Conservation (phyloP, 192 early-diverging fungal species). For the Backusella tarrabulga region DNA sequence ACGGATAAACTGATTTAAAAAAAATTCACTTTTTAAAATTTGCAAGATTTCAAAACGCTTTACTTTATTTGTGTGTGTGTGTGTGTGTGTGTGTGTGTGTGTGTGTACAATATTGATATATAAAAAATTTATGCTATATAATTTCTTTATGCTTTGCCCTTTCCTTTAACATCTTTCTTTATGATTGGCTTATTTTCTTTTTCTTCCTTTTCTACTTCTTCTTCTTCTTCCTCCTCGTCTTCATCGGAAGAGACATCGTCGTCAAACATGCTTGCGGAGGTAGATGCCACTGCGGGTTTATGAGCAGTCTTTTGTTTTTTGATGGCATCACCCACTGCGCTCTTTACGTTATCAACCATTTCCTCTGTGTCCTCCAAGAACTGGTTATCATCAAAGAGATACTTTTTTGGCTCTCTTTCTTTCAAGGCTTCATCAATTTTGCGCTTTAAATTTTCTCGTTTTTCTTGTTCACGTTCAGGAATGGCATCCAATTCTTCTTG, state of each 20-base stretch:
- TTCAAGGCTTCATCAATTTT: conserved; percentile 82
- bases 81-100: background rate
- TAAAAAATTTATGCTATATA: background rate
- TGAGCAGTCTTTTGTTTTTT: conserved; percentile 19
- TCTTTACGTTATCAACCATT: conserved; percentile 60
- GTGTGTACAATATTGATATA: background rate
- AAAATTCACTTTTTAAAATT: background rate
- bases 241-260: conserved; percentile 17
- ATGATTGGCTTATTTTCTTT: conserved; percentile 5
- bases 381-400: conserved; percentile 82
- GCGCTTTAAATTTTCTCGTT: conserved; percentile 58
- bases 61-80: background rate
- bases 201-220: conserved; percentile 13
- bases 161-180: background rate
- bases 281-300: background rate
- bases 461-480: conserved; percentile 64
- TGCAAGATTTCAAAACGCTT: background rate
- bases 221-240: conserved; percentile 19
- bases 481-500: conserved; percentile 70
- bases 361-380: conserved; percentile 69
- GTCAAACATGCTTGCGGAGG: conserved; percentile 16
- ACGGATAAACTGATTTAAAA: background rate
- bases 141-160: conserved; percentile 15
- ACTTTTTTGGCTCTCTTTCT: conserved; percentile 62
- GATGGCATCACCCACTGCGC: conserved; percentile 45